Evolutionary conservation across 179 eudicot species (phyloP), one percentile per base, ranked within the genome.

Genomic region (Beta macrorhiza): DNA sequence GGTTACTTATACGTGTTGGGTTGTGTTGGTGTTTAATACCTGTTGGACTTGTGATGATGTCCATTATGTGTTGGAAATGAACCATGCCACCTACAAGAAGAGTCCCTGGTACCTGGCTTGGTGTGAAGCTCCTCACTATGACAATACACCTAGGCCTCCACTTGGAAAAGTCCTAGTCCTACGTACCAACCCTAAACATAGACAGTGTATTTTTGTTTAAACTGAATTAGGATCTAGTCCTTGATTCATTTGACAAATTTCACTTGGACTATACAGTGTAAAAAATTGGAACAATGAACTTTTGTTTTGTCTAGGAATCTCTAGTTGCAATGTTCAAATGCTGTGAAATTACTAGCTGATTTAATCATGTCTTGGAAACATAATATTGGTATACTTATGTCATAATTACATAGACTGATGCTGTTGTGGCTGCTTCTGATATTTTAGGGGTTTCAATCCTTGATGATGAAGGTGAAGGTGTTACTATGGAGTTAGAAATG

Each of bases 401-500:
- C 19, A 17, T 9, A 20, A 16, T 25, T 59, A 72, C 37, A 5
- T 76, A 73, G 17, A 45, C 4, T 55, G 17, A 19, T 42, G 22
- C 19, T 53, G 64, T 52, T 61, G 65, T 70, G 17, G 19, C 74
- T 80, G 49, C 71, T 65, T 20, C 42, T 82, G 19, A 6, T 77
- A 53, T 77, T 74, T 45, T 78, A 94, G 98, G 98, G 69, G 82
- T 94, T 81, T 80, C 92, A 44, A 87, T 94, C 15, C 10, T 91
- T 74, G 97, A 94, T 22, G 89, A 87, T 76, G 89, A 87, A 44
- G 79, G 80, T 77, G 84, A 85, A 42, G 97, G 91, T 82, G 80
- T 93, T 64, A 88, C 92, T 29, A 87, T 94, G 98, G 98, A 94
- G 83, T 70, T 94, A 80, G 98, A 94, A 75, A 74, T 93, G 94